Conservation (phyloP, 106 monocot species). For the Cymbidium sinense region DNA sequence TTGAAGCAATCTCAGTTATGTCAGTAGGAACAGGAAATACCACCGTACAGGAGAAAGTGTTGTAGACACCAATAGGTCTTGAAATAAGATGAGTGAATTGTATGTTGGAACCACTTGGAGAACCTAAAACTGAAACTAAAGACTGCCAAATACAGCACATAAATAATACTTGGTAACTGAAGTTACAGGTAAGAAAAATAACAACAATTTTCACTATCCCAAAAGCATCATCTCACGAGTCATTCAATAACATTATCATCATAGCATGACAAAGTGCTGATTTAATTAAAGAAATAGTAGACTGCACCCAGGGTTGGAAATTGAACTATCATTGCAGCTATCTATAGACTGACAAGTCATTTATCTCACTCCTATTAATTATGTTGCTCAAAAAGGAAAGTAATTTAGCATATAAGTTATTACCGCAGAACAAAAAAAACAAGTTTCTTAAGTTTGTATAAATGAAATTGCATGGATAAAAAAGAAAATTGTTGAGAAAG, state of each 20-base stretch:
- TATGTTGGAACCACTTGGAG: slow-evolving; percentile 38
- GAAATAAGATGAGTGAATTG: slow-evolving; percentile 77
- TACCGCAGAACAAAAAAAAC: background rate
- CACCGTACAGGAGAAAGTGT: slow-evolving; percentile 89
- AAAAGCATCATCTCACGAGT: background rate
- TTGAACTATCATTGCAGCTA: background rate
- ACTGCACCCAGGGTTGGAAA: background rate
- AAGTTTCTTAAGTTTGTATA: background rate
- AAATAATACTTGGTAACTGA: slow-evolving; percentile 1
- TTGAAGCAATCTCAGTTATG: slow-evolving; percentile 2
- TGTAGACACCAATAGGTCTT: slow-evolving; percentile 85
- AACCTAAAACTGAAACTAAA: slow-evolving; percentile 62
- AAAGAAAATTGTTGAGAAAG: background rate
- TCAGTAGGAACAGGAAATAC: slow-evolving; percentile 11
- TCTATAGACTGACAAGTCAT: background rate
- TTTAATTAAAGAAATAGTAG: background rate
- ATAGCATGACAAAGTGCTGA: background rate
- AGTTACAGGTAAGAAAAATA: background rate
- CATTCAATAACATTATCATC: background rate
- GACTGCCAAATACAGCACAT: slow-evolving; percentile 48
- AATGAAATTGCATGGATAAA: background rate
- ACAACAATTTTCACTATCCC: background rate
- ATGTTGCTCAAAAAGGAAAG: background rate
- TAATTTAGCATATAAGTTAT: background rate
- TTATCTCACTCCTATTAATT: background rate